Evolutionary conservation across 345 rosid species (phyloP).

Genomic region (Anastatica hierochuntica): DNA sequence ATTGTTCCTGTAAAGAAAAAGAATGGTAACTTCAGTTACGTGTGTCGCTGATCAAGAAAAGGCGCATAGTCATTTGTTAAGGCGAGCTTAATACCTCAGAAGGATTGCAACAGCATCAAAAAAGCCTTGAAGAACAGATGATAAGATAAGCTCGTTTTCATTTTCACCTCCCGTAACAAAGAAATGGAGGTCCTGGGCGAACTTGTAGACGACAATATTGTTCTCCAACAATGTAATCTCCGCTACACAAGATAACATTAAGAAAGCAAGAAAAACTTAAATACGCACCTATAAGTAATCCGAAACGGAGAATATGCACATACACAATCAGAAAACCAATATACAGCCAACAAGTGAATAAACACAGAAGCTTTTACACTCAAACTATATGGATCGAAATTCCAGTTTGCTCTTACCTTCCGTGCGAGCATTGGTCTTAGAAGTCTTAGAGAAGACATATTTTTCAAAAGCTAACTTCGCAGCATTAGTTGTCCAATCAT

Average conservation of each 20-base stretch:
- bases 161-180: conserved; percentile 80
- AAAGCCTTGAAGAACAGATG: conserved; percentile 74
- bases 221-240: conserved; percentile 68
- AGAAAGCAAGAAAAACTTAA: too few relatives aligned
- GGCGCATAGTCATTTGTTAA: neutral
- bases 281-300: conserved; percentile 2
- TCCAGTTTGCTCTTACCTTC: conserved; percentile 50
- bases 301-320: neutral
- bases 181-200: conserved; percentile 83
- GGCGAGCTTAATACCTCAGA: conserved; percentile 46
- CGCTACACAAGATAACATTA: too few relatives aligned
- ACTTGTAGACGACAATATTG: conserved; percentile 64
- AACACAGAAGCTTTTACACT: too few relatives aligned
- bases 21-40: neutral
- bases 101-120: conserved; percentile 72
- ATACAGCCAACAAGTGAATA: too few relatives aligned
- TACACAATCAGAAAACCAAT: too few relatives aligned
- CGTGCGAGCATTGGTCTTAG: conserved; percentile 77
- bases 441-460: conserved; percentile 52
- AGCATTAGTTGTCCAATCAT: conserved; percentile 80
- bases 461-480: conserved; percentile 71
- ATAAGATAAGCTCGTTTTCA: conserved; percentile 77
- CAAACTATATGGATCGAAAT: too few relatives aligned
- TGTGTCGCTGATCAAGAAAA: neutral
- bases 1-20: conserved; percentile 38